phyloP scores from a whole-genome alignment of 1,139 yeast species.

The Yamadazyma oceani region DNA sequence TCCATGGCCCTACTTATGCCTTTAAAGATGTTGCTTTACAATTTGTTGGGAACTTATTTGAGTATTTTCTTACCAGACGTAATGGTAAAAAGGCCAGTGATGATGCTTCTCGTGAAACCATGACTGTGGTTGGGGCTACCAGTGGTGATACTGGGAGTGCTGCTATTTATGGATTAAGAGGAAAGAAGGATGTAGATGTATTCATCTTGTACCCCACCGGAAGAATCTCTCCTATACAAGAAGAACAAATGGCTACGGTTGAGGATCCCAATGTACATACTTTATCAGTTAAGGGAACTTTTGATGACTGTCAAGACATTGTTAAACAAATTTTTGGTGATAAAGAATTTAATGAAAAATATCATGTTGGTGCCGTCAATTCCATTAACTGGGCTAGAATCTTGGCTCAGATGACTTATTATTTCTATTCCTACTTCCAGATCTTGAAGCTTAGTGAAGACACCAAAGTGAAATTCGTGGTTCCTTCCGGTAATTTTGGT shows the following conservation, averaged over 20 bases:
- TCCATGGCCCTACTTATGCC: slow-evolving; percentile 99
- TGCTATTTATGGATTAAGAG: slow-evolving; percentile 95
- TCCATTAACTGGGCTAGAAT: slow-evolving; percentile 99
- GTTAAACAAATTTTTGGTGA: slow-evolving; percentile 94
- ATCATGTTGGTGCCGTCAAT: slow-evolving; percentile 96
- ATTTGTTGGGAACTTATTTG: slow-evolving; percentile 94
- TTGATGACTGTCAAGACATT: slow-evolving; percentile 97
- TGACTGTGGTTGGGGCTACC: slow-evolving; percentile 98
- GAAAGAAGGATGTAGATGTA: slow-evolving; percentile 94
- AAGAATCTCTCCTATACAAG: slow-evolving; percentile 96
- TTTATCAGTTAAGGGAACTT: slow-evolving; percentile 89
- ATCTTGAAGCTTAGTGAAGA: slow-evolving; percentile 36
- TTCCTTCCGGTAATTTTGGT: slow-evolving; percentile 98
- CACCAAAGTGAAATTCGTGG: slow-evolving; percentile 67
- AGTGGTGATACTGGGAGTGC: slow-evolving; percentile 99
- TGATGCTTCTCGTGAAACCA: slow-evolving; percentile 56
- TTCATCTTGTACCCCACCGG: slow-evolving; percentile 97
- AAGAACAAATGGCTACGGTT: slow-evolving; percentile 98
- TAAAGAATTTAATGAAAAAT: slow-evolving; percentile 76
- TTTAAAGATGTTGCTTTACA: slow-evolving; percentile 98
- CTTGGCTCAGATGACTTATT: slow-evolving; percentile 94
- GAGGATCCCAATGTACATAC: slow-evolving; percentile 92
- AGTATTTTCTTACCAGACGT: slow-evolving; percentile 78
- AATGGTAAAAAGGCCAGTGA: slow-evolving; percentile 62
- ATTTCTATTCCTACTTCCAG: slow-evolving; percentile 87